Percentiles rank a stretch among this genome's conserved stretches.
phyloP scores from a whole-genome alignment of 306 rosid genomes.

The Vicia villosa region DNA sequence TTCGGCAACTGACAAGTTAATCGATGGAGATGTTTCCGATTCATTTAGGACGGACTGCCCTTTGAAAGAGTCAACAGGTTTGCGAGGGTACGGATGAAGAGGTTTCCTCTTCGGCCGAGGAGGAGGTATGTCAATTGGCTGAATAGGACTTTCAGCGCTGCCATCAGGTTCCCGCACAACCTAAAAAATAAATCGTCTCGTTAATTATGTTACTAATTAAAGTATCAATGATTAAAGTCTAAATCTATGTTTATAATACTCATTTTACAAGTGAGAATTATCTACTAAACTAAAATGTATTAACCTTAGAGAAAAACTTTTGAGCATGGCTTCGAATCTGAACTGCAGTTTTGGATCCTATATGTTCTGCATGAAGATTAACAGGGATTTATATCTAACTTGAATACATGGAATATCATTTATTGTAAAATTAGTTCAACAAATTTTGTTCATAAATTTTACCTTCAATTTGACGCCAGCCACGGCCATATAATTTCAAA shows the following conservation, averaged over 20 bases:
- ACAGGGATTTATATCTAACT: conserved; percentile 44
- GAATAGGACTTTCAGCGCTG: conserved; percentile 56
- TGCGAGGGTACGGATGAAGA: conserved; percentile 92
- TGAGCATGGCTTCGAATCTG: conserved; percentile 99
- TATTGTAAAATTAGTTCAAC: not conserved
- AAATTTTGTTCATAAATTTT: conserved; percentile 22
- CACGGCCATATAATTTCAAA: conserved; percentile 90
- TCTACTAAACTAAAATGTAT: conserved; percentile 20
- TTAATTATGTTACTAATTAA: not conserved
- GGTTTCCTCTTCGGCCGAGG: conserved; percentile 98
- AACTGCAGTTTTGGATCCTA: conserved; percentile 96
- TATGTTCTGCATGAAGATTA: conserved; percentile 78
- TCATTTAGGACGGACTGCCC: conserved; percentile 45
- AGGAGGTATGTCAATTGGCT: conserved; percentile 84
- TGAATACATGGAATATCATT: conserved; percentile 1
- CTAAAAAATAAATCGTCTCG: conserved; percentile 43
- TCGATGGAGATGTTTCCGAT: conserved; percentile 61
- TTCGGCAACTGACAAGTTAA: conserved; percentile 49
- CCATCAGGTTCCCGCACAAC: conserved; percentile 67
- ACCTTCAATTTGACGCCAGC: conserved; percentile 99
- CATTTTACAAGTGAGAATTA: not conserved
- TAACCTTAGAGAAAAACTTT: conserved; percentile 96
- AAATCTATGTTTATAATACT: not conserved
- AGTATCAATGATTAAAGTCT: conserved; percentile 5
- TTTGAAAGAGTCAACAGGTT: conserved; percentile 50